Evolutionary conservation across 495 filamentous ascomycete genomes (phyloP).

Genomic region (Penicillium flavigenum): DNA sequence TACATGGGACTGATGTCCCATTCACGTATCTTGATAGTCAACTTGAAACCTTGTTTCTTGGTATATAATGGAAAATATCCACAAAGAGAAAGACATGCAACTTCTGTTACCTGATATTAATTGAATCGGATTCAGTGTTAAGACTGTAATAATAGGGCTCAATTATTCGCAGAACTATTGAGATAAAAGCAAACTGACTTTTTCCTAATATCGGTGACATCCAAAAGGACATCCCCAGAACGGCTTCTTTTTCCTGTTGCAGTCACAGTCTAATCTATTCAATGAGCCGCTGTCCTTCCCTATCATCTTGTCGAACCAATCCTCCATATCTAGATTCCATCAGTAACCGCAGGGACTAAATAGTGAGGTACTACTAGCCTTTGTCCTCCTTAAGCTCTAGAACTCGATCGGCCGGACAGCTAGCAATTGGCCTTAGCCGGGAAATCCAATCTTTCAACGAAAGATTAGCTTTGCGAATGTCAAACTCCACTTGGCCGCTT

Average conservation of each 20-base stretch:
- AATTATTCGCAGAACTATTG: constrained; percentile 1
- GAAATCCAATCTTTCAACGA: constrained; percentile 21
- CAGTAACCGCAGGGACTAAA: constrained; percentile 9
- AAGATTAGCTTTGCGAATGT: constrained; percentile 11
- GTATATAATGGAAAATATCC: not conserved
- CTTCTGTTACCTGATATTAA: not conserved
- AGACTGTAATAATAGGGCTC: constrained; percentile 1
- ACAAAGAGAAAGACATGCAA: not conserved
- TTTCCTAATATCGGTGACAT: constrained; percentile 13
- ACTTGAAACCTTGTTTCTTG: constrained; percentile 2
- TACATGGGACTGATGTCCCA: not conserved
- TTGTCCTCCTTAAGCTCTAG: constrained; percentile 11
- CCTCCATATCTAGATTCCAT: constrained; percentile 17
- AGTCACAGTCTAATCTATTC: constrained; percentile 17
- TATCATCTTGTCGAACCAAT: constrained; percentile 21
- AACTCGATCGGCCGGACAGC: constrained; percentile 10
- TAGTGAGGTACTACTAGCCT: constrained; percentile 15
- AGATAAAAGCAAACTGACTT: constrained; percentile 9
- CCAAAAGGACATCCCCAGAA: constrained; percentile 17
- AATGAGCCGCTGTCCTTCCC: constrained; percentile 18
- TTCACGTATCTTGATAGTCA: constrained; percentile 5
- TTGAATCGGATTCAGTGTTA: constrained; percentile 3
- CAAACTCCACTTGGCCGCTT: constrained; percentile 16
- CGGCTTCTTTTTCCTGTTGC: constrained; percentile 9
- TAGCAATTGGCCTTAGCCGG: constrained; percentile 11